phyloP scores from a whole-genome alignment of 2,329 filamentous ascomycete species.

The Botrytis squamosa region DNA sequence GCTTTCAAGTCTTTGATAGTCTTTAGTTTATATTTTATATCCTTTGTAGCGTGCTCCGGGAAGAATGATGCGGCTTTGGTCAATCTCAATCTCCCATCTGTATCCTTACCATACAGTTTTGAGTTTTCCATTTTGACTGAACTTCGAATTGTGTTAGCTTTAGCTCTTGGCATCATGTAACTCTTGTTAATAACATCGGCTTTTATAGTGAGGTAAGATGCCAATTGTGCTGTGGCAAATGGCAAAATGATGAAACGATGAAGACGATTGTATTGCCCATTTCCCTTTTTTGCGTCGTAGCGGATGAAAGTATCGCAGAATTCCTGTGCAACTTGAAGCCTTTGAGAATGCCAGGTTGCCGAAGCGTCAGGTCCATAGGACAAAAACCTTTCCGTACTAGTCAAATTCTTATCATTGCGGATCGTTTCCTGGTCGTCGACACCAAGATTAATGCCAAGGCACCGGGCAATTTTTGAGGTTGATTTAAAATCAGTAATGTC shows the following conservation, averaged over 20 bases:
- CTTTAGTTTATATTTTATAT: not conserved
- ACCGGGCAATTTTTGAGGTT: not conserved
- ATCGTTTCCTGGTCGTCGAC: not conserved
- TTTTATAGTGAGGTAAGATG: not conserved
- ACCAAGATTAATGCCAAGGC: slow-evolving; percentile 13
- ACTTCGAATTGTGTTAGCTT: not conserved
- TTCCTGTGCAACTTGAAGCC: slow-evolving; percentile 1
- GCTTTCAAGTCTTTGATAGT: not conserved
- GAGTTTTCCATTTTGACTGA: not conserved
- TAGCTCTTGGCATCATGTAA: not conserved
- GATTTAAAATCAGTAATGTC: not conserved
- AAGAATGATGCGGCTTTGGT: not conserved
- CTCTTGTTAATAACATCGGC: not conserved
- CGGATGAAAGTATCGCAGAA: not conserved
- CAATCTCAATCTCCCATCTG: not conserved
- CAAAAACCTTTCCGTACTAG: not conserved
- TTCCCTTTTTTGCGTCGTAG: not conserved
- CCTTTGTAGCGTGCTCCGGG: not conserved
- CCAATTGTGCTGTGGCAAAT: slow-evolving; percentile 8
- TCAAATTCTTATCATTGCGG: slow-evolving; percentile 6
- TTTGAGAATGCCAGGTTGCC: not conserved
- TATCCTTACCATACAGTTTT: not conserved
- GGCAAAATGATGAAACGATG: not conserved
- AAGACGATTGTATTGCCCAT: not conserved
- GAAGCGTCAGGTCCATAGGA: slow-evolving; percentile 11